phyloP scores from a whole-genome alignment of 257 asterid genomes.

The Nyctanthes arbortristis region DNA sequence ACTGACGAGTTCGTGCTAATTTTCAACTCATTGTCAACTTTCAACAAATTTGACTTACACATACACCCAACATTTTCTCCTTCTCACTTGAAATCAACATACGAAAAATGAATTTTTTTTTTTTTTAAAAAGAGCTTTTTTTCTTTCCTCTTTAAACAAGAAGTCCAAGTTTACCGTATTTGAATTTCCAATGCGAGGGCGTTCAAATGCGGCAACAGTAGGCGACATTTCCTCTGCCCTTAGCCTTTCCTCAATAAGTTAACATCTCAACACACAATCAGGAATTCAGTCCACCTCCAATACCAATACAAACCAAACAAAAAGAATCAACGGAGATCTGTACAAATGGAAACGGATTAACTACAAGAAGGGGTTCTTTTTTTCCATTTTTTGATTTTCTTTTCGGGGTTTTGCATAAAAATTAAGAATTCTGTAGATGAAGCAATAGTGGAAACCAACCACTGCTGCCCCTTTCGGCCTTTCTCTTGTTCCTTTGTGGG shows the following conservation, averaged over 20 bases:
- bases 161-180: constrained; percentile 35
- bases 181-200: constrained; percentile 42
- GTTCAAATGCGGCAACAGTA: constrained; percentile 42
- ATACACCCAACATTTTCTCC: background rate
- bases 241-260: background rate
- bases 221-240: constrained; percentile 38
- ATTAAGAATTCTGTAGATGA: background rate
- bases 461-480: background rate
- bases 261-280: background rate
- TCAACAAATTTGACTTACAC: background rate
- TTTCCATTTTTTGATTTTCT: background rate
- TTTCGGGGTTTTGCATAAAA: background rate
- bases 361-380: constrained; percentile 21
- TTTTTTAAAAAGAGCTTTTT: too few species aligned
- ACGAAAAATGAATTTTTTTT: too few species aligned
- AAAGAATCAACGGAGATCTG: constrained; percentile 31
- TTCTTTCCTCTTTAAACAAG: too few species aligned
- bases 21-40: background rate
- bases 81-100: too few species aligned
- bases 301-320: constrained; percentile 33
- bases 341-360: constrained; percentile 23
- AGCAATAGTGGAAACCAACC: background rate
- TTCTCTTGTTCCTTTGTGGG: background rate
- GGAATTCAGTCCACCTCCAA: constrained; percentile 28
- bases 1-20: background rate